These are phyloP conservation scores for Inga laurina DNA, from an alignment of 306 rosid species.

Conservation along the genomic window DNA sequence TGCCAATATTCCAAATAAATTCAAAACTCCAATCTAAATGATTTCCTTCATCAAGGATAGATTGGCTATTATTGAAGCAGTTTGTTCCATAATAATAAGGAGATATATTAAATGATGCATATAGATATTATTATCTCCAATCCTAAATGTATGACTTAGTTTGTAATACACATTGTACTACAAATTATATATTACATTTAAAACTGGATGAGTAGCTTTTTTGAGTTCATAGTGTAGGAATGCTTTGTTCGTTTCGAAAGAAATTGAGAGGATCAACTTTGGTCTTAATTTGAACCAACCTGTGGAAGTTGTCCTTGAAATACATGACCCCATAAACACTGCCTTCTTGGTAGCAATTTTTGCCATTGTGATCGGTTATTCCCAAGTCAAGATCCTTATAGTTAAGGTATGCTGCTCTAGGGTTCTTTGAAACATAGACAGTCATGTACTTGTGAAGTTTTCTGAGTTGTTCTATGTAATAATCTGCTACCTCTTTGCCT, in stretches of 20 bases:
- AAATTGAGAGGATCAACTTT: slow-evolving; percentile 64
- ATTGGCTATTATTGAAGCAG: no score
- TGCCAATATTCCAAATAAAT: no score
- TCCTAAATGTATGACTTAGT: no score
- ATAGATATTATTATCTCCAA: no score
- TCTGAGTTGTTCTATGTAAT: slow-evolving; percentile 24
- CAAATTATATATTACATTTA: no score
- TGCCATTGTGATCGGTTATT: slow-evolving; percentile 38
- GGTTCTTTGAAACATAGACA: slow-evolving; percentile 45
- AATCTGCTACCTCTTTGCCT: slow-evolving; percentile 27
- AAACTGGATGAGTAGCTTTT: not conserved
- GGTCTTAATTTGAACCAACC: slow-evolving; percentile 58
- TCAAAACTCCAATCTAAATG: no score
- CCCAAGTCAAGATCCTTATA: slow-evolving; percentile 37
- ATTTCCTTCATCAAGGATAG: no score
- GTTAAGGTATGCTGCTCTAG: no score
- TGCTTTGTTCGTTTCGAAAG: slow-evolving; percentile 68
- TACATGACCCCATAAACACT: slow-evolving; percentile 46
- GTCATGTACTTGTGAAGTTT: slow-evolving; percentile 53
- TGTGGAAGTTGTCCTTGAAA: slow-evolving; percentile 53
- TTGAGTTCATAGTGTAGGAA: slow-evolving; percentile 28
- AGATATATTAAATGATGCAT: not conserved
- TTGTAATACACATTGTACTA: no score
- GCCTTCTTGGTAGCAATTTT: slow-evolving; percentile 42
- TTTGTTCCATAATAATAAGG: no score